Evolutionary conservation across 2,329 filamentous ascomycete species (phyloP), one percentile per base, ranked within the genome.

Genomic region (Talaromyces marneffei): DNA sequence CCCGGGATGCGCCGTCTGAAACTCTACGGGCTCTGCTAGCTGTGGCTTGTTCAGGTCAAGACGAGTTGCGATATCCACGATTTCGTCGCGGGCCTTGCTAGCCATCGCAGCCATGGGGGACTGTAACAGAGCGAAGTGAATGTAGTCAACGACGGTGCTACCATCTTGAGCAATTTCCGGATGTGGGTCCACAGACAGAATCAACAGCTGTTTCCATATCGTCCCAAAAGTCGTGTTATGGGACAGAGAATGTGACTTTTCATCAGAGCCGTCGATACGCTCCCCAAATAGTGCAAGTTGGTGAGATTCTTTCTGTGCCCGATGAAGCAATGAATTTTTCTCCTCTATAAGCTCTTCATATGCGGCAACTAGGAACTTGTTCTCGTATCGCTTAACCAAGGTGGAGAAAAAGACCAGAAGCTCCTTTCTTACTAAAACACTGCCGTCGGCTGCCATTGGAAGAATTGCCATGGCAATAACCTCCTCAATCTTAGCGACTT

Each of bases 371-470:
- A 96, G 75, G 69, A 99, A 96, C 67, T 95, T 96, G 72, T 87
- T 91, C 76, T 96, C 89, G 72, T 97, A 97, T 42, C 93, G 88
- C 63, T 89, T 85, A 53, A 96, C 87, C 70, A 97, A 97, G 29
- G 90, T 88, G 0, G 94, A 97, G 67, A 97, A 87, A 79, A 97
- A 97, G 12, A 97, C 90, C 2, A 97, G 80, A 39, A 97, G 82
- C 75, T 99, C 94, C 72, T 92, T 95, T 52, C 94, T 87, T 29
- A 99, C 94, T 79, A 97, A 87, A 27, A 92, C 91, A 69, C 92
- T 97, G 35, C 93, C 94, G 74, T 99, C 94, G 61, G 91, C 91
- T 23, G 91, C 89, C 89, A 97, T 93, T 64, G 94, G 87, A 44
- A 97, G 82, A 44, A 97, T 85, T 12, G 91, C 91, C 79, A 91